Evolutionary conservation across 2,329 filamentous ascomycete genomes (phyloP).

Genomic region (Colletotrichum abscissum): DNA sequence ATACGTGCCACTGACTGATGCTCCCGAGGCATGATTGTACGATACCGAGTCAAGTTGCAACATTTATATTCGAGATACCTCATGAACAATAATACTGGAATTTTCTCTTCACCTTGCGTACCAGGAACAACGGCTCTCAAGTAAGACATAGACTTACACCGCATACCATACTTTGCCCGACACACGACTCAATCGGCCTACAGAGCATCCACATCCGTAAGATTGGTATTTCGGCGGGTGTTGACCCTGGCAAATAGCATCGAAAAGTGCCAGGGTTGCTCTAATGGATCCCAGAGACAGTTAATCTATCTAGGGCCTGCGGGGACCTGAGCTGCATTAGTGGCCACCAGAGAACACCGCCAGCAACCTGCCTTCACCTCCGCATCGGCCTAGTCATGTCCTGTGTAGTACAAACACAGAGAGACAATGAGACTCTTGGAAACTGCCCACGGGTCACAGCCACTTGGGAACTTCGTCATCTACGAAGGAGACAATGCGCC

Average conservation of each 20-base stretch:
- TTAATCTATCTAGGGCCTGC: neutral
- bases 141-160: neutral
- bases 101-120: neutral
- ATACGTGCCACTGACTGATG: slow-evolving; percentile 83
- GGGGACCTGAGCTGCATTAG: neutral
- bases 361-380: neutral
- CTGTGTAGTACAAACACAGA: neutral
- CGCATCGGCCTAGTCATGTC: neutral
- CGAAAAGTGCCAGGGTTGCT: neutral
- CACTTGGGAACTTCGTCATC: neutral
- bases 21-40: slow-evolving; percentile 53
- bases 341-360: neutral
- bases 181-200: neutral
- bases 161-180: neutral
- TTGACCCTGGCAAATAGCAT: neutral
- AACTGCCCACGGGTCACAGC: neutral
- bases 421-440: neutral
- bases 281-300: neutral
- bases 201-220: neutral
- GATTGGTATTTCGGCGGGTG: neutral
- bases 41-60: neutral
- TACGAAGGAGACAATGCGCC: neutral
- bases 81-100: neutral
- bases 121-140: neutral
- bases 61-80: neutral